Conservation (phyloP, 768 basidiomycete genomes). For the Pulveroboletus sp. region DNA sequence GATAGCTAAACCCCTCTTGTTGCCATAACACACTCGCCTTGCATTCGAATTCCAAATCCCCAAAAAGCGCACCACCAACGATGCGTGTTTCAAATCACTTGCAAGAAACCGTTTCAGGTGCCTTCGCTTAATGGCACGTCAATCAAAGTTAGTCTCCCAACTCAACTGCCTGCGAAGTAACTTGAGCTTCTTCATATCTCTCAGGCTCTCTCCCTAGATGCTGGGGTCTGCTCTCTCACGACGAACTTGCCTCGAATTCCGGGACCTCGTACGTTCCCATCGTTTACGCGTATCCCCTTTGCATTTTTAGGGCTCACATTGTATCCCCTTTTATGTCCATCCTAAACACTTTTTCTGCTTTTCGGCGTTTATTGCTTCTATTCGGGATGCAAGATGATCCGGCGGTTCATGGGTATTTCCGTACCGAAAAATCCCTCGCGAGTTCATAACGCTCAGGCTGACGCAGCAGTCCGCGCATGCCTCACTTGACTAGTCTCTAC, state of each 20-base stretch:
- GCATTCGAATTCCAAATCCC: neutral
- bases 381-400: neutral
- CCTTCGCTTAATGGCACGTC: neutral
- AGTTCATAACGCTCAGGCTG: neutral
- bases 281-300: neutral
- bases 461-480: neutral
- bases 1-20: neutral
- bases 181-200: neutral
- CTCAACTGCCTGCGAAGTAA: conserved; percentile 4
- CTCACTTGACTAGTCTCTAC: neutral
- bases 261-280: too few relatives aligned
- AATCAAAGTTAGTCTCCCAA: conserved; percentile 3
- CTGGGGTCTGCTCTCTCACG: neutral
- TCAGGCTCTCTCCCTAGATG: neutral
- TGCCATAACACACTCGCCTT: neutral
- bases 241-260: neutral
- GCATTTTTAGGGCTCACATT: neutral
- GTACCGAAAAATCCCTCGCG: neutral
- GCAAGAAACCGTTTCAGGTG: neutral
- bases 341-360: neutral
- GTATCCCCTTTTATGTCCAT: neutral
- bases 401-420: neutral
- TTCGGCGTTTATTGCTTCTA: neutral
- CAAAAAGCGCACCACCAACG: too few relatives aligned
- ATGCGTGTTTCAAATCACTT: neutral